Percentiles rank a stretch among this genome's conserved stretches.
Conservation (phyloP, 139 green algal species). For the Zygnema circumcarinatum region DNA sequence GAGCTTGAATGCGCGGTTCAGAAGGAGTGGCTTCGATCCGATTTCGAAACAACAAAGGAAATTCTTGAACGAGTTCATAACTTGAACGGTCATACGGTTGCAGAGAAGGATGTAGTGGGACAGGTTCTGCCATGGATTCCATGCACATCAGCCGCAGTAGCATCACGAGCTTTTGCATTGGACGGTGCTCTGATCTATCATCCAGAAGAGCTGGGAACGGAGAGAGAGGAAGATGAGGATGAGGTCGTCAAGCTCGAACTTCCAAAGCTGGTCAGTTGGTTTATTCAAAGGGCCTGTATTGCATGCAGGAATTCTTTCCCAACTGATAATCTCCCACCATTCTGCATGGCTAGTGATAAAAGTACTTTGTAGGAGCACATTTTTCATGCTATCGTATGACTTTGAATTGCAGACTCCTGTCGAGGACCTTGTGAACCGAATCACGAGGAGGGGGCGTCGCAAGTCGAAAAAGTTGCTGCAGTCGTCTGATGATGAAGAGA, state of each 20-base stretch:
- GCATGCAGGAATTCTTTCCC: too few relatives aligned
- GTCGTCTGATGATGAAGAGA: neutral
- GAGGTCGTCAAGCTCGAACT: neutral
- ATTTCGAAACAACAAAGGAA: conserved; percentile 51
- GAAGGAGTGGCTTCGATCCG: conserved; percentile 40
- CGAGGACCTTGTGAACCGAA: neutral
- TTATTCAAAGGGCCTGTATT: too few relatives aligned
- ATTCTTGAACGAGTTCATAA: conserved; percentile 6
- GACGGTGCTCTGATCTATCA: conserved; percentile 74
- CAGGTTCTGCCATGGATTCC: conserved; percentile 80
- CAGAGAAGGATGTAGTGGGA: neutral
- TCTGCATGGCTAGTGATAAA: too few relatives aligned
- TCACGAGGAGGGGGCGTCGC: neutral
- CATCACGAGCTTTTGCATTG: conserved; percentile 73
- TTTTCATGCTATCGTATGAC: too few relatives aligned
- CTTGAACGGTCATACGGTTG: neutral
- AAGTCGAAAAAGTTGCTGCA: neutral
- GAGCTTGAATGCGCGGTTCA: conserved; percentile 67
- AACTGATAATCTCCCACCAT: too few relatives aligned
- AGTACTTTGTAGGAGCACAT: too few relatives aligned
- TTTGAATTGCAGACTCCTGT: neutral
- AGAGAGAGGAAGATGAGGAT: conserved; percentile 6
- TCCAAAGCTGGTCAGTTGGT: neutral
- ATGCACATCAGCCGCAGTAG: conserved; percentile 70
- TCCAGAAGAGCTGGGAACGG: neutral